Evolutionary conservation across 2,329 filamentous ascomycete species (phyloP).

Genomic region (Plenodomus lindquistii): DNA sequence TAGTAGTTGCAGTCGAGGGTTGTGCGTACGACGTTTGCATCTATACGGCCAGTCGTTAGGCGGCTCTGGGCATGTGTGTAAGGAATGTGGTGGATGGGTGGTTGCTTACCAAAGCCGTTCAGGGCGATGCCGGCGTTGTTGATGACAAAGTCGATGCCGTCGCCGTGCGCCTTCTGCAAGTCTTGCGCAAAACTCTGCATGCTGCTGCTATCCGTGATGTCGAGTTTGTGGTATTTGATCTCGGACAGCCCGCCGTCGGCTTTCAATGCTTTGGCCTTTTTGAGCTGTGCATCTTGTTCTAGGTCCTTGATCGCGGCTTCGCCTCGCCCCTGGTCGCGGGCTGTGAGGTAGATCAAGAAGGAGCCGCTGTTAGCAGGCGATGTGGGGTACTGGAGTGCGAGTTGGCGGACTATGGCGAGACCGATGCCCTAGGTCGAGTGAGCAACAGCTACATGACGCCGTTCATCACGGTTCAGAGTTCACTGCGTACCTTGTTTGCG

Average conservation of each 20-base stretch:
- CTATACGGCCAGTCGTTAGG: too few relatives aligned
- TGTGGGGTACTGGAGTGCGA: constrained; percentile 58
- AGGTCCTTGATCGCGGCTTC: constrained; percentile 53
- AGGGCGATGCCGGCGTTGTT: constrained; percentile 59
- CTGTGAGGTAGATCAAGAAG: constrained; percentile 59
- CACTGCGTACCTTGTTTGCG: constrained; percentile 53
- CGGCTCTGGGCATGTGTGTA: too few relatives aligned
- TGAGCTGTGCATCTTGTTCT: constrained; percentile 50
- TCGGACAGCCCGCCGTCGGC: constrained; percentile 45
- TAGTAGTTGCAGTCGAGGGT: constrained; percentile 59
- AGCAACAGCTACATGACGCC: constrained; percentile 3
- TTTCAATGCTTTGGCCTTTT: constrained; percentile 51
- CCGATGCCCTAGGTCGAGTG: constrained; percentile 46
- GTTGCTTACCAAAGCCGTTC: constrained; percentile 50
- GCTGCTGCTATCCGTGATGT: constrained; percentile 53
- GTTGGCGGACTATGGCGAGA: constrained; percentile 56
- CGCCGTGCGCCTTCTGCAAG: constrained; percentile 50
- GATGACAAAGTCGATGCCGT: constrained; percentile 57
- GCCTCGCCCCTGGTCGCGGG: constrained; percentile 54
- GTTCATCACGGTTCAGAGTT: not conserved
- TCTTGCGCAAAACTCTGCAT: constrained; percentile 49
- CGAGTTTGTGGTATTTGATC: constrained; percentile 53
- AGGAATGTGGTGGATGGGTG: too few relatives aligned
- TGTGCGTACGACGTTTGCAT: constrained; percentile 52
- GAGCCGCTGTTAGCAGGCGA: constrained; percentile 53